Evolutionary conservation across 768 basidiomycete species (phyloP).

Genomic region (Podaxis sp.): DNA sequence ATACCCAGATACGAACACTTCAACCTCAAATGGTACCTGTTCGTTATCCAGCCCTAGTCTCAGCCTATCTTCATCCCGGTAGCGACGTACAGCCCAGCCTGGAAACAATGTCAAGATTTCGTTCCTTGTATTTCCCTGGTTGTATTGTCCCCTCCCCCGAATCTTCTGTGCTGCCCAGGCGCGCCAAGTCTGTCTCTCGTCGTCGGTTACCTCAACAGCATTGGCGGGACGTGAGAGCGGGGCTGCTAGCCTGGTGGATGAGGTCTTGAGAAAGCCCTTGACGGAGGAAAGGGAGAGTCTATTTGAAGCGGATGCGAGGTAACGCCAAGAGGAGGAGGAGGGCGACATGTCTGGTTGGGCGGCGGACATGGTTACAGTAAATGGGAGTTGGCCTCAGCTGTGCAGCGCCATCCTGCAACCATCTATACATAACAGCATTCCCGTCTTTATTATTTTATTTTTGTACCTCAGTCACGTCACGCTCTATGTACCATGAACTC

Average conservation of each 20-base stretch:
- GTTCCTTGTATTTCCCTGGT: neutral
- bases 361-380: neutral
- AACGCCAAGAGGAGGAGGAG: neutral
- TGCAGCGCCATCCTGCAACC: no score
- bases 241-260: neutral
- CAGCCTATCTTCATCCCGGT: conserved; percentile 23
- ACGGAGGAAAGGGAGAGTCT: neutral
- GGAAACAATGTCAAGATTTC: conserved; percentile 70
- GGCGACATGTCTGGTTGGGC: conserved; percentile 3
- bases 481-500: neutral
- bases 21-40: conserved; percentile 59
- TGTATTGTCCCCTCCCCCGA: neutral
- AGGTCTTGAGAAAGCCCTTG: neutral
- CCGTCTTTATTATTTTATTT: neutral
- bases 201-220: conserved; percentile 8
- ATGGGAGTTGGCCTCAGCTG: no score
- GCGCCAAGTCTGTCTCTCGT: conserved; percentile 15
- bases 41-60: conserved; percentile 12
- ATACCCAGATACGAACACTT: conserved; percentile 77
- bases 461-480: neutral
- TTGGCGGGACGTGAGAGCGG: neutral
- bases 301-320: neutral
- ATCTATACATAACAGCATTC: no score
- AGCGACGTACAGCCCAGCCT: conserved; percentile 73
- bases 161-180: conserved; percentile 13